phyloP scores from a whole-genome alignment of 441 rosid species.

The Erodium moschatum region DNA sequence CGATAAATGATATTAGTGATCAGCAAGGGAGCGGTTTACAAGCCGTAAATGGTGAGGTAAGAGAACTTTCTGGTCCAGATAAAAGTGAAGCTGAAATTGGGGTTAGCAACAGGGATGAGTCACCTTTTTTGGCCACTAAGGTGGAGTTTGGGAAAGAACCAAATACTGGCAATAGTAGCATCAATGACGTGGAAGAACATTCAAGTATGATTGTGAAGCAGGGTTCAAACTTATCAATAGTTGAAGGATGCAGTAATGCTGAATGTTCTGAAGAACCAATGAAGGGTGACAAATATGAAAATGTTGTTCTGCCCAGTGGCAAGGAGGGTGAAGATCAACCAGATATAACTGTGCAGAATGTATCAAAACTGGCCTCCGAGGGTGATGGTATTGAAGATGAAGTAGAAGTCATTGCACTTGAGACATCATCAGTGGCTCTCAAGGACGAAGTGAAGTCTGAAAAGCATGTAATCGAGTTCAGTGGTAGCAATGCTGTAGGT shows the following conservation, averaged over 20 bases:
- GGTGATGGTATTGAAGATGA: not conserved
- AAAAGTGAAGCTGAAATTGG: conserved; percentile 26
- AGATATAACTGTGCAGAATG: not conserved
- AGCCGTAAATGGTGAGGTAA: conserved; percentile 17
- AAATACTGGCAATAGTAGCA: conserved; percentile 19
- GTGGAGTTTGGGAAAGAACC: conserved; percentile 29
- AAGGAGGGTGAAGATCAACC: conserved; percentile 19
- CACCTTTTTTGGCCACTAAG: conserved; percentile 20
- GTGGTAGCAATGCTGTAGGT: conserved; percentile 18
- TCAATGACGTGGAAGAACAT: conserved; percentile 28
- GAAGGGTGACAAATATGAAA: conserved; percentile 24
- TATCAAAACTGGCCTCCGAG: not conserved
- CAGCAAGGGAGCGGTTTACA: conserved; percentile 25
- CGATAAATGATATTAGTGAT: conserved; percentile 24
- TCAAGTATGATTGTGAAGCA: conserved; percentile 23
- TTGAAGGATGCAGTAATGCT: conserved; percentile 31
- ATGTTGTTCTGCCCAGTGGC: conserved; percentile 22
- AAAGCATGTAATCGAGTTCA: conserved; percentile 28
- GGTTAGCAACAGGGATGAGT: conserved; percentile 22
- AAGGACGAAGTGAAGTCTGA: conserved; percentile 20
- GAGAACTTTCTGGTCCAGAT: conserved; percentile 19
- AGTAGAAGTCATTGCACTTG: conserved; percentile 17
- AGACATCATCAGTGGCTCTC: conserved; percentile 18
- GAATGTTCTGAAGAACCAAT: conserved; percentile 14
- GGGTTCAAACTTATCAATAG: conserved; percentile 27